A percentile compares a stretch with the other conserved stretches of the same genome.
Conservation (phyloP, 1,139 yeast genomes). For the Yamadazyma atmosphaerica region DNA sequence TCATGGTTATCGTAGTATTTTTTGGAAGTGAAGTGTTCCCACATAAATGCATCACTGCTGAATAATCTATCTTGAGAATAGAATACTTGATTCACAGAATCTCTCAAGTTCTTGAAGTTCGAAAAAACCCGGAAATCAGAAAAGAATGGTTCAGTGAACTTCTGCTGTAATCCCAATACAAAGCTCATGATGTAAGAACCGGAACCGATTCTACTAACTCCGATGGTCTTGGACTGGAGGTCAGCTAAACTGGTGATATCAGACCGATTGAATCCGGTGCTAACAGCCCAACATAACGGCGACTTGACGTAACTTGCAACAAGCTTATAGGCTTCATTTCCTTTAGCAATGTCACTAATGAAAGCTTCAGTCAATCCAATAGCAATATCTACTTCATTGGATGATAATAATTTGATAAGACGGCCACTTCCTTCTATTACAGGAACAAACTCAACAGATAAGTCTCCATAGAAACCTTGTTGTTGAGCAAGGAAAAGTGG, state of each 20-base stretch:
- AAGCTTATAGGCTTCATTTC: conserved; percentile 60
- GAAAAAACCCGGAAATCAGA: conserved; percentile 56
- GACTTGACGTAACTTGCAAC: conserved; percentile 83
- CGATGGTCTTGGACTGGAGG: conserved; percentile 63
- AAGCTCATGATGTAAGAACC: conserved; percentile 92
- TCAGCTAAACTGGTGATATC: conserved; percentile 53
- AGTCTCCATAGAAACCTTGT: conserved; percentile 52
- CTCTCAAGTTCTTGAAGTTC: conserved; percentile 74
- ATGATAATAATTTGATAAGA: conserved; percentile 69
- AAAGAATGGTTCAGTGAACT: conserved; percentile 49
- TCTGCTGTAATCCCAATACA: conserved; percentile 68
- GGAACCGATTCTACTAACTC: conserved; percentile 87
- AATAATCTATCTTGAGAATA: conserved; percentile 26
- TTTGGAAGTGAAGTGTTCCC: conserved; percentile 92
- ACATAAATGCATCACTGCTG: conserved; percentile 84
- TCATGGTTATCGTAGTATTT: conserved; percentile 79
- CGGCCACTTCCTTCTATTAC: conserved; percentile 90
- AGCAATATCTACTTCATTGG: conserved; percentile 68
- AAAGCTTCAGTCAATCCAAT: conserved; percentile 92
- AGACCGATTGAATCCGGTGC: conserved; percentile 65
- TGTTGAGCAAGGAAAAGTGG: conserved; percentile 74
- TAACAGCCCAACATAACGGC: conserved; percentile 88
- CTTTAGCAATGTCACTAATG: conserved; percentile 77
- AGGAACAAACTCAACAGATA: conserved; percentile 64
- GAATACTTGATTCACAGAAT: conserved; percentile 64